Conservation (phyloP, 805 yeast species). For the Ogataea allantospora region DNA sequence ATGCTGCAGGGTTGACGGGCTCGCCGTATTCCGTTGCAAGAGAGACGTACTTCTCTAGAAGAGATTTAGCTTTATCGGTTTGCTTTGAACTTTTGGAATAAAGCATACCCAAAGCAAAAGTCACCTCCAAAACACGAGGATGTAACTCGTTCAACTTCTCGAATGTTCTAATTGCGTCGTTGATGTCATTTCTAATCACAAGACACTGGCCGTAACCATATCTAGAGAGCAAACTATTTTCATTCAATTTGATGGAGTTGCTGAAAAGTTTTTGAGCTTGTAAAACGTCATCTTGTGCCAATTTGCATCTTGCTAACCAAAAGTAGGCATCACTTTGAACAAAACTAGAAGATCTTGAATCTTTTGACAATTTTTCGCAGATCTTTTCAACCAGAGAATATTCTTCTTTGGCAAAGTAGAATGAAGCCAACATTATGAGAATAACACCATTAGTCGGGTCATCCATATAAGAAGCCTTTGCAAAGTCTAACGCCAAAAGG, state of each 20-base stretch:
- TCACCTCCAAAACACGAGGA: conserved; percentile 70
- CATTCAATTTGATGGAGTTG: conserved; percentile 65
- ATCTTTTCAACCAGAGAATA: conserved; percentile 56
- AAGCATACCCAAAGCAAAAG: conserved; percentile 71
- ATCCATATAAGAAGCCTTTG: conserved; percentile 39
- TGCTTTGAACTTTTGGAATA: conserved; percentile 48
- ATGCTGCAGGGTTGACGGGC: conserved; percentile 61
- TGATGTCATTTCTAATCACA: conserved; percentile 64
- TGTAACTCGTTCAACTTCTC: conserved; percentile 67
- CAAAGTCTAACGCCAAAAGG: conserved; percentile 53
- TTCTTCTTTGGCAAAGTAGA: conserved; percentile 67
- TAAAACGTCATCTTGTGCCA: conserved; percentile 56
- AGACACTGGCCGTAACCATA: conserved; percentile 88
- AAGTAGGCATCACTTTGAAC: conserved; percentile 63
- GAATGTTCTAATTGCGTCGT: conserved; percentile 83
- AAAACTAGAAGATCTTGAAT: conserved; percentile 37
- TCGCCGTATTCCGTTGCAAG: conserved; percentile 58
- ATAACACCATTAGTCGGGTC: conserved; percentile 57
- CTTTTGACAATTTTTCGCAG: conserved; percentile 47
- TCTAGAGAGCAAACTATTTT: conserved; percentile 63
- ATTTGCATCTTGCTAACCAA: conserved; percentile 85
- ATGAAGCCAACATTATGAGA: conserved; percentile 65
- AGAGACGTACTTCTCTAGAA: conserved; percentile 69
- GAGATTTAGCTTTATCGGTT: conserved; percentile 52
- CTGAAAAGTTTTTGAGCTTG: conserved; percentile 71